Percentiles rank a stretch among this genome's conserved stretches.
Evolutionary conservation across 78 protist genomes (phyloP).

Genomic region (slime mould (Dictyostelium discoideum)): dicty_2.7 NC_007091.3:1189001-1189500

Average conservation of each 20-base stretch:
- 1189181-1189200: not conserved
- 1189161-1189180: not conserved
- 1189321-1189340: not conserved
- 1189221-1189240: slow-evolving; percentile 28
- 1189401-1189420: not conserved
- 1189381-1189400: not conserved
- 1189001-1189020: not conserved
- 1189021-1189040: not conserved
- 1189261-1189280: not conserved
- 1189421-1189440: not conserved
- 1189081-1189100: not conserved
- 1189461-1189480: not conserved
- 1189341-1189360: not conserved
- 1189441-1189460: slow-evolving; percentile 1
- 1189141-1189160: slow-evolving; percentile 25
- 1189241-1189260: slow-evolving; percentile 32
- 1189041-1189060: slow-evolving; percentile 70
- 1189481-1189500: not conserved
- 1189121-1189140: slow-evolving; percentile 15
- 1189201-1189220: slow-evolving; percentile 16
- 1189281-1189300: slow-evolving; percentile 8
- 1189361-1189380: slow-evolving; percentile 23
- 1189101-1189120: not conserved
- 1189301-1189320: slow-evolving; percentile 48
- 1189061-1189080: not conserved